phyloP scores from a whole-genome alignment of 192 early-diverging fungal genomes.

The Gryganskiella cystojenkinii region DNA sequence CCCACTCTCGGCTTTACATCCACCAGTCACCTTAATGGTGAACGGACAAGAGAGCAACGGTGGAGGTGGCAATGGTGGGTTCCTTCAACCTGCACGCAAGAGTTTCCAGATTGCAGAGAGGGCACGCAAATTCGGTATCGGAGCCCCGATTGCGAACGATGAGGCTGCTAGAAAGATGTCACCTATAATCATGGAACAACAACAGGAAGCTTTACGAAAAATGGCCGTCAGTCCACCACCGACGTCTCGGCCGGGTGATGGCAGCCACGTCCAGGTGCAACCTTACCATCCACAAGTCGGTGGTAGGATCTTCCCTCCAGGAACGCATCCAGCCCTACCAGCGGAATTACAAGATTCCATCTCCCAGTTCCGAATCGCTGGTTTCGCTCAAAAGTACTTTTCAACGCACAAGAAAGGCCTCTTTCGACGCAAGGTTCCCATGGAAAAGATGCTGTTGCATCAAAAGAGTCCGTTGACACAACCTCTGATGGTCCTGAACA shows the following conservation, averaged over 20 bases:
- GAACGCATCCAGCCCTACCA: conserved; percentile 52
- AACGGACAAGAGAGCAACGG: background rate
- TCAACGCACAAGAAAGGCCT: conserved; percentile 88
- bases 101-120: conserved; percentile 54
- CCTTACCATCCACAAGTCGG: background rate
- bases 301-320: background rate
- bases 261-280: background rate
- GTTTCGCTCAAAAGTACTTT: conserved; percentile 93
- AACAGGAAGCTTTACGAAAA: conserved; percentile 48
- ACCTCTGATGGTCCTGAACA: conserved; percentile 86
- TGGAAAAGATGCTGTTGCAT: conserved; percentile 89
- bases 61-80: conserved; percentile 2
- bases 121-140: conserved; percentile 56
- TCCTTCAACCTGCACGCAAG: conserved; percentile 49
- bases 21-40: conserved; percentile 1
- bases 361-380: conserved; percentile 83
- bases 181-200: conserved; percentile 49
- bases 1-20: conserved; percentile 36
- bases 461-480: conserved; percentile 80
- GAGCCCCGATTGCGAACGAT: conserved; percentile 54
- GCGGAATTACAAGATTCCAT: conserved; percentile 77
- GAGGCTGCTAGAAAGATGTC: conserved; percentile 51
- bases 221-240: conserved; percentile 39
- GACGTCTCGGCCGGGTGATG: conserved; percentile 7
- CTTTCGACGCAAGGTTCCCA: conserved; percentile 84